Percentiles rank a stretch among this genome's conserved stretches.
phyloP scores from a whole-genome alignment of 2,329 filamentous ascomycete species.

The Trichoderma oligosporum region DNA sequence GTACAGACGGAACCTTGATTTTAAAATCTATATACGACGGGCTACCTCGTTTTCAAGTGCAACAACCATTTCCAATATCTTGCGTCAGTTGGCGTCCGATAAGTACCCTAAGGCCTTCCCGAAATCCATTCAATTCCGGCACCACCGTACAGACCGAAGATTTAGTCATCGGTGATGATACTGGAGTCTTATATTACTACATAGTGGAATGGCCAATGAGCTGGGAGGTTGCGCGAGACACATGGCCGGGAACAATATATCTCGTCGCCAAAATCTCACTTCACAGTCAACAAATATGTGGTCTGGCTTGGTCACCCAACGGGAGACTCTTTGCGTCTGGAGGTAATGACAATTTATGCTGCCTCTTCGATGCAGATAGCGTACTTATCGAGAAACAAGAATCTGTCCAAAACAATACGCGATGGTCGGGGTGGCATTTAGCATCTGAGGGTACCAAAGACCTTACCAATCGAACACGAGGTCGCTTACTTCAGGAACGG shows the following conservation, averaged over 20 bases:
- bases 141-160: slow-evolving; percentile 68
- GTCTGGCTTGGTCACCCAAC: slow-evolving; percentile 79
- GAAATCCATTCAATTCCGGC: slow-evolving; percentile 45
- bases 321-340: slow-evolving; percentile 79
- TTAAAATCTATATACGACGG: slow-evolving; percentile 74
- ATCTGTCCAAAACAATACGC: not conserved
- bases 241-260: slow-evolving; percentile 74
- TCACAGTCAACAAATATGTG: slow-evolving; percentile 88
- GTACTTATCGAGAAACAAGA: slow-evolving; percentile 40
- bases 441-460: not conserved
- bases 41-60: slow-evolving; percentile 68
- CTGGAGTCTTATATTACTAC: slow-evolving; percentile 82
- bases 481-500: not conserved
- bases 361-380: slow-evolving; percentile 68
- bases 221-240: slow-evolving; percentile 59
- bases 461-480: not conserved
- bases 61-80: slow-evolving; percentile 68
- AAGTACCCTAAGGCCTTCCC: slow-evolving; percentile 49
- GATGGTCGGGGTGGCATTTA: slow-evolving; percentile 2
- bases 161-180: slow-evolving; percentile 79
- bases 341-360: slow-evolving; percentile 88
- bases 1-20: slow-evolving; percentile 70
- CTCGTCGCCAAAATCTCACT: slow-evolving; percentile 72
- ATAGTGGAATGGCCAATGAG: slow-evolving; percentile 76
- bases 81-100: slow-evolving; percentile 78